Base-by-base conservation (phyloP, 371 early-diverging fungal genomes). In the Mucor irregularis region DNA sequence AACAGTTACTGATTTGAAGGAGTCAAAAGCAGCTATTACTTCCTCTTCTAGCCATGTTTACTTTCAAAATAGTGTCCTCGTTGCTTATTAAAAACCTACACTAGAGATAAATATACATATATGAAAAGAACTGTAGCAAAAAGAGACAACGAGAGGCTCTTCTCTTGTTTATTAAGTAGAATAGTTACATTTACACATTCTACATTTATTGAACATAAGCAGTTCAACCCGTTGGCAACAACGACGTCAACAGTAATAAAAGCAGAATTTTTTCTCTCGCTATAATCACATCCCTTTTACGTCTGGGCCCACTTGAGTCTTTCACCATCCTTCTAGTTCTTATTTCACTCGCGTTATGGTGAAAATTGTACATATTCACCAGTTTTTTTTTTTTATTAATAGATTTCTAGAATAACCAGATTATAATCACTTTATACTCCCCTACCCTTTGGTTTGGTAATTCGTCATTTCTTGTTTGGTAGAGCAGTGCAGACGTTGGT, bases 41-140 rank as follows among this genome's bases (percentile, higher is more conserved):
- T 46, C 47, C 47, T 46, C 47, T 46, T 46, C 47, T 46, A 46
- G 47, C 47, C 47, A 46, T 46, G 47, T 17, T 46, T 46, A 46
- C 47, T 46, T 46, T 46, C 47, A 46, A 46, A 46, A 46, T 46
- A 46, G 31, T 46, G 31, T 46, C 30, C 47, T 46, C 47, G 31
- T 46, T 46, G 47, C 31, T 46, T 46, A 46, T 31, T 46, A 31
- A 46, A 46, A 44, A 26, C 26, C 44, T 44, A 44, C 26, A 44
- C 44, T 44, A 26, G 44, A 44, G 44, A 44, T 44, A 44, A 35
- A 37, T n/a, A 44, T 44, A 26, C 26, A 44, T 44, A 44, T 44
- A 44, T 44, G 44, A 44, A 44, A 44, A 44, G 44, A 44, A 43
- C 44, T 43, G 44, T 43, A 43, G 44, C 24, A 30, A 46, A 46